Percentiles rank a stretch among this genome's conserved stretches.
phyloP scores from a whole-genome alignment of 2,329 filamentous ascomycete species.

The Phaeosphaeria sp. region DNA sequence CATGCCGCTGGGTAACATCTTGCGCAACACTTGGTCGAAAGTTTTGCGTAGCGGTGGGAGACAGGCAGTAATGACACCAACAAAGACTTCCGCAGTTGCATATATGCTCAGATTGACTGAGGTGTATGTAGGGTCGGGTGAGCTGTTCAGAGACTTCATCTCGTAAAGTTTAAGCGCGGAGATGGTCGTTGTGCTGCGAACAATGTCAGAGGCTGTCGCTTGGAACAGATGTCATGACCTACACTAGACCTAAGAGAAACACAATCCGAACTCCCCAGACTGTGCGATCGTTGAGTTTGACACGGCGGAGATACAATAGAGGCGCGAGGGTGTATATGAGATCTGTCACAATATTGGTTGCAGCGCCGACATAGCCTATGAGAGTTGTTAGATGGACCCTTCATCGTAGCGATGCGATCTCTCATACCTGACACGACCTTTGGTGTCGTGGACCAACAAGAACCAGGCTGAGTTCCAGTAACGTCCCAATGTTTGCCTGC shows the following conservation, averaged over 20 bases:
- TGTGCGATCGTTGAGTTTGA: constrained; percentile 32
- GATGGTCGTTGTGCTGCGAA: constrained; percentile 29
- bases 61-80: constrained; percentile 34
- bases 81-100: constrained; percentile 32
- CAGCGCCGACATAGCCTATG: constrained; percentile 31
- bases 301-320: constrained; percentile 28
- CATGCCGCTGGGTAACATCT: constrained; percentile 23
- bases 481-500: constrained; percentile 34
- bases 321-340: constrained; percentile 33
- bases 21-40: constrained; percentile 26
- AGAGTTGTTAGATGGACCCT: not conserved
- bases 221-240: constrained; percentile 2
- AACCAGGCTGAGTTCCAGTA: constrained; percentile 23
- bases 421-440: constrained; percentile 29
- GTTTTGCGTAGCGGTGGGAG: constrained; percentile 36
- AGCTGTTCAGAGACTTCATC: constrained; percentile 27
- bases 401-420: not conserved
- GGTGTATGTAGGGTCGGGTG: constrained; percentile 28
- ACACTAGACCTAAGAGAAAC: constrained; percentile 35
- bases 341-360: constrained; percentile 34
- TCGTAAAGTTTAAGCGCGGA: constrained; percentile 36
- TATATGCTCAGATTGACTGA: constrained; percentile 34
- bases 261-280: constrained; percentile 36
- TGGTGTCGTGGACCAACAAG: constrained; percentile 30
- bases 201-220: constrained; percentile 1